phyloP scores from a whole-genome alignment of 2,329 filamentous ascomycete genomes.

The Penicillium verrucosum region DNA sequence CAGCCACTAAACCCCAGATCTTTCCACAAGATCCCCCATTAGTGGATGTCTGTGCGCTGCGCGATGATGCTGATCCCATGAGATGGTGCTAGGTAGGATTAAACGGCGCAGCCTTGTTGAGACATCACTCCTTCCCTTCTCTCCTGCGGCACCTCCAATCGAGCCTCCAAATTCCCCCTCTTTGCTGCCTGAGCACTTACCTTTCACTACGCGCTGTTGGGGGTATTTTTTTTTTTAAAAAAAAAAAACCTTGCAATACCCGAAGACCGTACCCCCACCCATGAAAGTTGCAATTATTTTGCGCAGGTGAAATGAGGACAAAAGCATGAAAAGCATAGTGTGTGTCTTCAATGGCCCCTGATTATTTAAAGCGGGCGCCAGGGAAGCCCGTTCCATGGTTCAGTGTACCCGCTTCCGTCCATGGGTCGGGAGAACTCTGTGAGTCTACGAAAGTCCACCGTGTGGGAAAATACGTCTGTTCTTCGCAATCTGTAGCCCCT shows the following conservation, averaged over 20 bases:
- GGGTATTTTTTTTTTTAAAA: background rate
- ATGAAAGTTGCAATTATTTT: background rate
- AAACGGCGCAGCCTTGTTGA: conserved; percentile 21
- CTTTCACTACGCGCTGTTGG: conserved; percentile 24
- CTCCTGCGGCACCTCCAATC: conserved; percentile 12
- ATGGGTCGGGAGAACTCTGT: conserved; percentile 39
- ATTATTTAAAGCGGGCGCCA: conserved; percentile 30
- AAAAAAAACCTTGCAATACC: background rate
- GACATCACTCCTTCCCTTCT: conserved; percentile 20
- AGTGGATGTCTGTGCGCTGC: conserved; percentile 22
- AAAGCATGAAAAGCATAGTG: background rate
- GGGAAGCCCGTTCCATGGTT: conserved; percentile 26
- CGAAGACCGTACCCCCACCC: background rate
- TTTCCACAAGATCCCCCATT: conserved; percentile 15
- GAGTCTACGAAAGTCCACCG: conserved; percentile 9
- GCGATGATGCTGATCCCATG: conserved; percentile 21
- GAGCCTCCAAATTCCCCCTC: conserved; percentile 5
- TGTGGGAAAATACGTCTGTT: conserved; percentile 16
- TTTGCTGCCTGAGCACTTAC: conserved; percentile 1
- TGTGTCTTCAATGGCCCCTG: conserved; percentile 4
- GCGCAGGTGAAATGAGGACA: background rate
- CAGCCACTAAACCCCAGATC: conserved; percentile 19
- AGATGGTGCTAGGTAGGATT: conserved; percentile 10
- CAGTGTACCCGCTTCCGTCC: conserved; percentile 34
- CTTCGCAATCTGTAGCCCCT: conserved; percentile 5